Base-by-base conservation (phyloP, 257 asterid species). In the Capsicum rhomboideum region DNA sequence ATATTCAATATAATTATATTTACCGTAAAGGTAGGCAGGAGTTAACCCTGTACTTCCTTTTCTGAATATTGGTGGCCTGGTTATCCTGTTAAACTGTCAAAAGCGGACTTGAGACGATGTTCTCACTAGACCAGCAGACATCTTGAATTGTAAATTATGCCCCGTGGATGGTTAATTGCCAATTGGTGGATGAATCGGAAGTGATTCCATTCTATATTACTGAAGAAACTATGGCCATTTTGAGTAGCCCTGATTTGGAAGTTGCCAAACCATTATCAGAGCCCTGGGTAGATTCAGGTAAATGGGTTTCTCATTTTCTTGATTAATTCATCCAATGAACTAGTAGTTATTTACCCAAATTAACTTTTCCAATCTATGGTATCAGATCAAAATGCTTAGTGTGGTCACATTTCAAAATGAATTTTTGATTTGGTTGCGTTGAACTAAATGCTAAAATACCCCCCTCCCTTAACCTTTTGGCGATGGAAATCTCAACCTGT, bases 181-280 rank as follows among this genome's bases (percentile, higher is more conserved):
- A 44, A 44, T 44, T 44, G 10, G 97, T 93, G 94, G 97, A 89
- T 94, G 94, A 92, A 94, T 82, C 97, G 91, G 79, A 91, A 91
- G 79, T 88, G 92, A 93, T 85, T 94, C 86, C 90, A 90, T 31
- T 79, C 90, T 78, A 28, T 83, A n/a, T 86, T 52, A 7, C 82
- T 82, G 82, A 85, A 54, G 97, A 97, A 55, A 90, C 61, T 77
- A 72, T 82, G n/a, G 88, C 88, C 16, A n/a, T 29, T 50, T 84
- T 93, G 11, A 86, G 91, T 89, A 85, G 1, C 83, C 82, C 90
- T 8, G 97, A 93, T 86, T 81, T 85, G 2, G 95, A n/a, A n/a
- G n/a, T n/a, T n/a, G n/a, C n/a, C n/a, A n/a, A n/a, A 42, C 87
- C 85, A 83, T 61, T 83, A 21, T 85, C 95, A 23, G 82, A 49